Evolutionary conservation across 1,139 yeast genomes (phyloP).

Genomic region (Hyphopichia wangnamkhiaoensis): DNA sequence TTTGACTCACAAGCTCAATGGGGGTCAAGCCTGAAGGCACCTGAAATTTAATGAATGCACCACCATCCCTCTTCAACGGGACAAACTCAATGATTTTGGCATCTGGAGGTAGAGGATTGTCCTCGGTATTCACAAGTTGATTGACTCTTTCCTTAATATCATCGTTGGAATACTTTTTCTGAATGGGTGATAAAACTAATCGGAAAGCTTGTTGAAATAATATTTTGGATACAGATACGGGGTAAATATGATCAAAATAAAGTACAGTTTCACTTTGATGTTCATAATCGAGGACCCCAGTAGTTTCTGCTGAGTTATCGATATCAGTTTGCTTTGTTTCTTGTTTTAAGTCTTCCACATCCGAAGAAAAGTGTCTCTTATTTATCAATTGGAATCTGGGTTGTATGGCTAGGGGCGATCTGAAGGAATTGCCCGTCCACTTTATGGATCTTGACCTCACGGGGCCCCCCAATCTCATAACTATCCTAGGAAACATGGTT

Average conservation of each 20-base stretch:
- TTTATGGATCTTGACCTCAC: too few relatives aligned
- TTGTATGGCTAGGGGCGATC: background rate
- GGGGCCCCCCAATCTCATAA: too few relatives aligned
- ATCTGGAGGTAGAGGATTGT: constrained; percentile 32
- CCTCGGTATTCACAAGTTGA: constrained; percentile 19
- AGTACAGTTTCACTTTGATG: constrained; percentile 33
- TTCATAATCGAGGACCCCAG: constrained; percentile 44
- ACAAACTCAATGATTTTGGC: constrained; percentile 47
- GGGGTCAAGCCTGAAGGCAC: constrained; percentile 54
- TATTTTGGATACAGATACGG: constrained; percentile 25
- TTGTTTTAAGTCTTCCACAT: constrained; percentile 33
- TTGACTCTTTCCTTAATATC: constrained; percentile 23
- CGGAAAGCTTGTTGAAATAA: constrained; percentile 22
- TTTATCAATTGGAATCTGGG: background rate
- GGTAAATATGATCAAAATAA: constrained; percentile 43
- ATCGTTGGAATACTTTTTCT: constrained; percentile 12
- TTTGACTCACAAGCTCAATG: constrained; percentile 50
- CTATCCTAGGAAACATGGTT: too few relatives aligned
- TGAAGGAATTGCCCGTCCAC: background rate
- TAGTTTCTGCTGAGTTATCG: constrained; percentile 39
- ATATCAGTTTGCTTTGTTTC: constrained; percentile 34
- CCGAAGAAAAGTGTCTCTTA: constrained; percentile 22
- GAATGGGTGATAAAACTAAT: constrained; percentile 18
- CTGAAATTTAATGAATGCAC: constrained; percentile 80
- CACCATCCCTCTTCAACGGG: constrained; percentile 82